phyloP scores from a whole-genome alignment of 257 asterid species.

The Jacaranda mimosifolia region DNA sequence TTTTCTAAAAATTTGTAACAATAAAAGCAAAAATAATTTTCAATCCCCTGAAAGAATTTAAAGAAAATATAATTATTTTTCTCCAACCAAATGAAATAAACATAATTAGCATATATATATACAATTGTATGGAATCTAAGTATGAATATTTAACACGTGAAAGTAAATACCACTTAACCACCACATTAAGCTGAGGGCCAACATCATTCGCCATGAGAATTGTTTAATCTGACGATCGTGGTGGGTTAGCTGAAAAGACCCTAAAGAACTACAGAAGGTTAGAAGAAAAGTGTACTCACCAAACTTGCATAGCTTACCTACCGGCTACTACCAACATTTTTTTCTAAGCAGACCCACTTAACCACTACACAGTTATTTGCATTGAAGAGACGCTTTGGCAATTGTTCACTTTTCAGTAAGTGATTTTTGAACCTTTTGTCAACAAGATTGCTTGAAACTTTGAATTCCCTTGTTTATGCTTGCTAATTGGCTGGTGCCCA shows the following conservation, averaged over 20 bases:
- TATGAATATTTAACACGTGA: too few species aligned
- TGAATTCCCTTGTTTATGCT: background rate
- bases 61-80: too few species aligned
- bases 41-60: too few species aligned
- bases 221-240: background rate
- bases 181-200: too few species aligned
- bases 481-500: background rate
- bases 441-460: background rate
- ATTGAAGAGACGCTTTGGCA: background rate
- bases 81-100: too few species aligned
- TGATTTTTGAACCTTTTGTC: background rate
- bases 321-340: background rate
- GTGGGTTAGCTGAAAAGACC: background rate
- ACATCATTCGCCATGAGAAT: too few species aligned
- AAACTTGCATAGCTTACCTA: background rate
- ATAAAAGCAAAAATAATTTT: too few species aligned
- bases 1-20: too few species aligned
- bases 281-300: background rate
- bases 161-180: too few species aligned
- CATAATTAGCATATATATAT: too few species aligned
- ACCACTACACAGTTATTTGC: background rate
- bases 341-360: background rate
- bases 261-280: too few species aligned
- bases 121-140: too few species aligned
- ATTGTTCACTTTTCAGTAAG: conserved; percentile 18